Evolutionary conservation across 768 basidiomycete genomes (phyloP), one percentile per base, ranked within the genome.

Genomic region (Agaricus sinodeliciosus): DNA sequence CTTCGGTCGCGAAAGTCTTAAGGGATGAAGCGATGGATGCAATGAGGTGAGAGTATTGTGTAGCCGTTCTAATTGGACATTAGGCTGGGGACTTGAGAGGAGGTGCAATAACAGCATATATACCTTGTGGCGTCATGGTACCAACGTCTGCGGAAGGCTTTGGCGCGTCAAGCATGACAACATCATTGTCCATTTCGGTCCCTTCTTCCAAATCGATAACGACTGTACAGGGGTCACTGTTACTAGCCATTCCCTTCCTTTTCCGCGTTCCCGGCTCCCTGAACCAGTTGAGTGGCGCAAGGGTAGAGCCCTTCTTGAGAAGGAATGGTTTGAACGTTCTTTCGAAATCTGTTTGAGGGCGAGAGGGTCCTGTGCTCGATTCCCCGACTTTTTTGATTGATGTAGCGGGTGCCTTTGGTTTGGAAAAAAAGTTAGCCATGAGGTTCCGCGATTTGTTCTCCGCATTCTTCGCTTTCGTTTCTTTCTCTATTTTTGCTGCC

Each of bases 211-310:
- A 47, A 31, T 84, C 84, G 44, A 90, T 65, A 19, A 87, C 62
- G 54, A 90, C 88, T 19, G 82, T 72, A 15, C 81, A 72, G 4
- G 70, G 70, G 16, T 58, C 60, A 51, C 59, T 42, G 5, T 36
- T 39, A 16, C 39, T 26, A 57, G 63, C 55, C 47, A 43, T 25
- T 31, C 56, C 28, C 45, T 55, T 56, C 13, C 59, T 58, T 51
- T 60, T 65, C 42, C 56, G 58, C 49, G 60, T 67, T 54, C 64
- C 69, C 35, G 67, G 58, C 28, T 59, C 66, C 51, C 67, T 60
- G 67, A 89, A 91, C 74, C 80, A 81, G 59, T 93, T 94, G 36
- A 74, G 61, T 0, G 87, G 87, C 3, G 91, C 90, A 15, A 94
- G 60, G 25, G 74, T 71, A 4, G 80, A 78, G 55, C 81, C 88